A percentile compares a stretch with the other conserved stretches of the same genome.
These are phyloP conservation scores for Moesziomyces globuligerus DNA, from an alignment of 1,284 basidiomycete genomes.

Conservation along the genomic window DNA sequence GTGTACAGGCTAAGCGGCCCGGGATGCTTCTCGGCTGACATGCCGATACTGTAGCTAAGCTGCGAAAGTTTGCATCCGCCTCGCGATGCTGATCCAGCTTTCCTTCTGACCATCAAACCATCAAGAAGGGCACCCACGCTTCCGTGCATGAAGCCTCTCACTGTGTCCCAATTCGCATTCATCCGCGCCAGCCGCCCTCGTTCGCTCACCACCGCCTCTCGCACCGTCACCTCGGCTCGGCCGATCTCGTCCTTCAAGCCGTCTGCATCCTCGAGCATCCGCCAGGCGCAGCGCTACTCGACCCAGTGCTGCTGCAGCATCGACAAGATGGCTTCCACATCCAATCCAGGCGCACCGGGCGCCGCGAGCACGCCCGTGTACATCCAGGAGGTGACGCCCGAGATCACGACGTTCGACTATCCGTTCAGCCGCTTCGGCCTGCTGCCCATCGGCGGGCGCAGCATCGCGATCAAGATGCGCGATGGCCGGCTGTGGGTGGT, in stretches of 20 bases:
- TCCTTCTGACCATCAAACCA: neutral
- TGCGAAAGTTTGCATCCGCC: neutral
- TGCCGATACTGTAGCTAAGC: neutral
- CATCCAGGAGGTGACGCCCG: slow-evolving; percentile 47
- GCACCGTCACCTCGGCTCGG: neutral
- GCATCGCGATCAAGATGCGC: slow-evolving; percentile 80
- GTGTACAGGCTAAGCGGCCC: neutral
- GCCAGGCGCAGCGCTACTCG: slow-evolving; percentile 1
- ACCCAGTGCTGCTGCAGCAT: slow-evolving; percentile 21
- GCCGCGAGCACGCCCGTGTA: slow-evolving; percentile 36
- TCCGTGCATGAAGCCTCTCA: neutral
- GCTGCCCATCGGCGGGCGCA: slow-evolving; percentile 67
- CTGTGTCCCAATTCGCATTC: neutral
- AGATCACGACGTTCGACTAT: slow-evolving; percentile 63
- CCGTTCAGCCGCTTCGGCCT: slow-evolving; percentile 66
- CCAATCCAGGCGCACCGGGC: slow-evolving; percentile 19
- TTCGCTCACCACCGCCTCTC: neutral
- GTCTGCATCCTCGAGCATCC: neutral
- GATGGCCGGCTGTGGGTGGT: slow-evolving; percentile 77
- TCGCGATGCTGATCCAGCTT: too few species aligned
- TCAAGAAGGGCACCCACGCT: neutral
- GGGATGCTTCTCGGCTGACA: too few species aligned
- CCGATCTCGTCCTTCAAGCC: neutral
- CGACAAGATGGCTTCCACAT: slow-evolving; percentile 28
- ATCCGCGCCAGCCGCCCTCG: neutral